Percentiles rank a stretch among this genome's conserved stretches.
These are phyloP conservation scores for Trichopus zeylanicus DNA, from an alignment of 116 monocot species.

Conservation along the genomic window DNA sequence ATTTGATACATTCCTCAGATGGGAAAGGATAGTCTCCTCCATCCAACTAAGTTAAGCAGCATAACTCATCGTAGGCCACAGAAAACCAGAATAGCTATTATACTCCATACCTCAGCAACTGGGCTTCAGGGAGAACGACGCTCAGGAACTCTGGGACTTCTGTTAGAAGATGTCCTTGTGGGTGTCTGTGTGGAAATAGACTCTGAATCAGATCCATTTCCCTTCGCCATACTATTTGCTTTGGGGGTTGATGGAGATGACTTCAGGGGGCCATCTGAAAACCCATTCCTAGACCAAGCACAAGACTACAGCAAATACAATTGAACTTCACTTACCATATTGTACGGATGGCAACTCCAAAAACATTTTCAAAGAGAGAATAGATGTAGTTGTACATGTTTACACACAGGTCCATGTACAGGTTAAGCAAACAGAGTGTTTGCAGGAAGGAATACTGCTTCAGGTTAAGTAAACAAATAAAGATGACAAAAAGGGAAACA, in stretches of 20 bases:
- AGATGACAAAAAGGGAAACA: too few relatives aligned
- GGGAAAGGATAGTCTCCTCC: too few relatives aligned
- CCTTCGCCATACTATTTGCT: slow-evolving; percentile 16
- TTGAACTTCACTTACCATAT: neutral
- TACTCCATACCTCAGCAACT: slow-evolving; percentile 20
- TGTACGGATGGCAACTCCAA: neutral
- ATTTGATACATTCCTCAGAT: too few relatives aligned
- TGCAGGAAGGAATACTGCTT: too few relatives aligned
- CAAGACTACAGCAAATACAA: neutral
- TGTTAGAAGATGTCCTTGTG: slow-evolving; percentile 16
- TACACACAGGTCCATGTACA: too few relatives aligned
- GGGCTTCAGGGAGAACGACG: slow-evolving; percentile 57
- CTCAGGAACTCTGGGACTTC: slow-evolving; percentile 31
- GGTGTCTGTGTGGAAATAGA: slow-evolving; percentile 14
- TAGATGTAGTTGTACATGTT: too few relatives aligned
- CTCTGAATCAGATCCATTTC: slow-evolving; percentile 21
- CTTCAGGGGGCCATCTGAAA: slow-evolving; percentile 30
- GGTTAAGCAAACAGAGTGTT: too few relatives aligned
- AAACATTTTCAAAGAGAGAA: too few relatives aligned
- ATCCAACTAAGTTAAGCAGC: too few relatives aligned
- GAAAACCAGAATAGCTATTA: too few relatives aligned
- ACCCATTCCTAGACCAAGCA: slow-evolving; percentile 17
- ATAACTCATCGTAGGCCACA: too few relatives aligned
- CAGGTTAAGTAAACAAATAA: too few relatives aligned
- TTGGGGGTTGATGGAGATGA: slow-evolving; percentile 30